A percentile compares a stretch with the other conserved stretches of the same genome.
These are phyloP conservation scores for Schizophyllum commune DNA, from an alignment of 1,284 basidiomycete species.

Conservation along the genomic window DNA sequence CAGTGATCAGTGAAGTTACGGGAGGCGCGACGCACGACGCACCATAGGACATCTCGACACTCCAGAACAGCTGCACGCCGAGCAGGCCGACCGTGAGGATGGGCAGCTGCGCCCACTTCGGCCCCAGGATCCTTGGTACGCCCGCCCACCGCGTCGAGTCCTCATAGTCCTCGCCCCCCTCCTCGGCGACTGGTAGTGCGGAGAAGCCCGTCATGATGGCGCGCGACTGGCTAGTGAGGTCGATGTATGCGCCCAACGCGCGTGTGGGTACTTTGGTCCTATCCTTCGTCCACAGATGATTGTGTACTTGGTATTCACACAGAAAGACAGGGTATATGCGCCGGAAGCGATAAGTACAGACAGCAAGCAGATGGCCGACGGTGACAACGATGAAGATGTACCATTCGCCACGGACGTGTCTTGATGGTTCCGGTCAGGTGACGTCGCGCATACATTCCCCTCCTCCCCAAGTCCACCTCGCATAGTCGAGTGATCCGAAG, in stretches of 20 bases:
- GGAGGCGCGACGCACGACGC: conserved; percentile 14
- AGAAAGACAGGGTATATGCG: not conserved
- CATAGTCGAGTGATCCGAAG: not conserved
- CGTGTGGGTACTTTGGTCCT: no score
- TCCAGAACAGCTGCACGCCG: conserved; percentile 85
- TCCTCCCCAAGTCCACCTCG: not conserved
- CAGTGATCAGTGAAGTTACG: not conserved
- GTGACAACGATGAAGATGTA: not conserved
- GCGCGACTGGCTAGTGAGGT: not conserved
- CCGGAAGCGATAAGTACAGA: no score
- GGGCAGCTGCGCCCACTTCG: conserved; percentile 49
- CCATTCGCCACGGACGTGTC: not conserved
- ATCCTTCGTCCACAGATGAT: no score
- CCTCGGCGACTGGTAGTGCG: conserved; percentile 10
- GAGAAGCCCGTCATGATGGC: conserved; percentile 9
- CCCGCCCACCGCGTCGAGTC: conserved; percentile 22
- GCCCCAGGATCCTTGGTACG: conserved; percentile 30
- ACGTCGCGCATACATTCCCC: not conserved
- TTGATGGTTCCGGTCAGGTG: not conserved
- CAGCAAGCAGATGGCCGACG: not conserved
- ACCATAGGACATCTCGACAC: conserved; percentile 90
- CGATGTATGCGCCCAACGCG: no score
- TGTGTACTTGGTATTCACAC: not conserved
- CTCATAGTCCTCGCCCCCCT: conserved; percentile 9
- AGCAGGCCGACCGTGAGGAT: conserved; percentile 70